Evolutionary conservation across 768 basidiomycete genomes (phyloP).

Genomic region (Xerocomus potaroensis): DNA sequence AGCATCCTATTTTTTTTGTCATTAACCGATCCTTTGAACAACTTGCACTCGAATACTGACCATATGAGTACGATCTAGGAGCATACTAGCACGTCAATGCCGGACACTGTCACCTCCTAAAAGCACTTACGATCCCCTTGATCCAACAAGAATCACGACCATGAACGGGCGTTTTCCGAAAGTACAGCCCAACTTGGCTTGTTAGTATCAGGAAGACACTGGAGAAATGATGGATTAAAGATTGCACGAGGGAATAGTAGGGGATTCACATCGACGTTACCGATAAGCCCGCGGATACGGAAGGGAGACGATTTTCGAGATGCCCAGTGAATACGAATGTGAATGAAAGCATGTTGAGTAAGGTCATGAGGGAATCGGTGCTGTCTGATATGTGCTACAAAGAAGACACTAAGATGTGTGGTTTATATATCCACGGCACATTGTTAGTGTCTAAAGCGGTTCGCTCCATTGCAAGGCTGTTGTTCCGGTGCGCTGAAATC

Average conservation of each 20-base stretch:
- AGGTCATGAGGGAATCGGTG: too few species aligned
- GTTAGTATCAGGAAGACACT: constrained; percentile 23
- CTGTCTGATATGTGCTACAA: too few species aligned
- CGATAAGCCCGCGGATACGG: constrained; percentile 12
- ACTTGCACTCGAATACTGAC: constrained; percentile 7
- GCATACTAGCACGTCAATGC: background rate
- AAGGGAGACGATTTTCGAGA: constrained; percentile 1
- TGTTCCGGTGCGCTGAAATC: background rate
- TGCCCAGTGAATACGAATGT: constrained; percentile 1
- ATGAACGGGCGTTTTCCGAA: constrained; percentile 14
- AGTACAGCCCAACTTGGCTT: constrained; percentile 20
- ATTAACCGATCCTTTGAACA: background rate
- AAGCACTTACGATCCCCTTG: constrained; percentile 16
- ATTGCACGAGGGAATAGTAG: background rate
- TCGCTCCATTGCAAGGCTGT: background rate
- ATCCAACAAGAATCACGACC: constrained; percentile 19
- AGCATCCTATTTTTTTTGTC: constrained; percentile 15
- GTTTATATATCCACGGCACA: constrained; percentile 10
- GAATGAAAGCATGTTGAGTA: background rate
- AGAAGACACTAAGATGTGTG: background rate
- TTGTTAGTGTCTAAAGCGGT: background rate
- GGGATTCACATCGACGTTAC: constrained; percentile 10
- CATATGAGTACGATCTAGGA: constrained; percentile 19
- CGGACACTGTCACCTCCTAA: too few species aligned
- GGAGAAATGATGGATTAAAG: background rate